These are phyloP conservation scores for Arthrobotrys pseudoclavata DNA, from an alignment of 2,329 filamentous ascomycete species.

Conservation along the genomic window DNA sequence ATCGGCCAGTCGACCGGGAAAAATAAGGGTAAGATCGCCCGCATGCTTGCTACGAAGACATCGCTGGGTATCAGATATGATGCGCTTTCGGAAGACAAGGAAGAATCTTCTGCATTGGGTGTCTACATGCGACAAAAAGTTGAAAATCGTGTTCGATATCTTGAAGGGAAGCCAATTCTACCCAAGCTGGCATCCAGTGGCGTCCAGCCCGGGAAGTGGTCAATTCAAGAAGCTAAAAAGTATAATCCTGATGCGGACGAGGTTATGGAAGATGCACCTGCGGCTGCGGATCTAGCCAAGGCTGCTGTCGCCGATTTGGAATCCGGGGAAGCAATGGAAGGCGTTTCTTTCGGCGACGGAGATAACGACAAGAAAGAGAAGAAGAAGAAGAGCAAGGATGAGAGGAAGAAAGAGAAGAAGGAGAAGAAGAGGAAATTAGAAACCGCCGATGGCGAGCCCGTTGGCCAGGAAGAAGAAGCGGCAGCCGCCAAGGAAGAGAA, in stretches of 20 bases:
- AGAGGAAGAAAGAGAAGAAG: conserved; percentile 66
- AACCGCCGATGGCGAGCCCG: conserved; percentile 13
- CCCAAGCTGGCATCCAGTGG: conserved; percentile 81
- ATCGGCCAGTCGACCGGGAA: conserved; percentile 97
- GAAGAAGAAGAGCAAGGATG: conserved; percentile 65
- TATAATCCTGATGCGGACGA: conserved; percentile 97
- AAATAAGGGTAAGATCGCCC: conserved; percentile 99
- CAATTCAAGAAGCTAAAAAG: conserved; percentile 90
- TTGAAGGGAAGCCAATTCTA: conserved; percentile 91
- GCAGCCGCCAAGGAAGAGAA: conserved; percentile 6
- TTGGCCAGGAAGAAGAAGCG: neutral
- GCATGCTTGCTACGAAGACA: conserved; percentile 93
- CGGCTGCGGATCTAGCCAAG: conserved; percentile 69
- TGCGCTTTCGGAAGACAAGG: conserved; percentile 87
- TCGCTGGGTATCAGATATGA: conserved; percentile 94
- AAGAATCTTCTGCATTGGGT: conserved; percentile 87
- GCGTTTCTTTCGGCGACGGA: conserved; percentile 65
- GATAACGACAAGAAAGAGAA: conserved; percentile 61
- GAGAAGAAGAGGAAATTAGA: conserved; percentile 61
- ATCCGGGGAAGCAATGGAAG: conserved; percentile 65
- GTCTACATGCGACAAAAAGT: conserved; percentile 79
- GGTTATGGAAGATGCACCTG: conserved; percentile 77
- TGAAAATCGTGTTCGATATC: conserved; percentile 79
- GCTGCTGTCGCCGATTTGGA: conserved; percentile 70
- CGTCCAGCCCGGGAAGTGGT: conserved; percentile 84